Evolutionary conservation across 352 stramenopile genomes (phyloP).

Genomic region (Phytopythium montanum): DNA sequence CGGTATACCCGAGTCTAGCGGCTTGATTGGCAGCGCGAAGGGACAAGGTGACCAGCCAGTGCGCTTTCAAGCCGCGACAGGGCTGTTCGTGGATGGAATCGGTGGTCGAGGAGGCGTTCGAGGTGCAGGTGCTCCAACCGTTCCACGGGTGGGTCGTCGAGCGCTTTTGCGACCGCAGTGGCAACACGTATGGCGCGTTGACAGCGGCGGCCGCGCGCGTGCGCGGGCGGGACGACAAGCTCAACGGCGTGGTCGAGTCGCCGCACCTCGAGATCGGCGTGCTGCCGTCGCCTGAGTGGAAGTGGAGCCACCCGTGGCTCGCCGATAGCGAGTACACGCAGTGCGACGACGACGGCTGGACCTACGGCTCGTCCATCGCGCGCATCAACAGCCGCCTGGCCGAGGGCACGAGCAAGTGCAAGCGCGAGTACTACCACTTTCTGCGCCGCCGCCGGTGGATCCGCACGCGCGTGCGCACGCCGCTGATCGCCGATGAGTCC

Average conservation of each 20-base stretch:
- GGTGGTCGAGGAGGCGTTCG: conserved; percentile 79
- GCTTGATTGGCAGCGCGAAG: not conserved
- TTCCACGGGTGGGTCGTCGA: conserved; percentile 80
- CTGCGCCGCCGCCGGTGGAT: conserved; percentile 74
- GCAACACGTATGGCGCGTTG: conserved; percentile 63
- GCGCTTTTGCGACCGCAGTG: conserved; percentile 76
- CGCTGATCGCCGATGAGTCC: conserved; percentile 10
- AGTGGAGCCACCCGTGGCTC: conserved; percentile 81
- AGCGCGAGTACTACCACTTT: conserved; percentile 80
- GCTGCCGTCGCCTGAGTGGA: conserved; percentile 62
- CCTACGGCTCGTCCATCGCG: conserved; percentile 79
- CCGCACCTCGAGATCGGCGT: conserved; percentile 56
- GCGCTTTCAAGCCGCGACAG: not conserved
- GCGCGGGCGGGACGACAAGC: conserved; percentile 36
- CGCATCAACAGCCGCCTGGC: conserved; percentile 81
- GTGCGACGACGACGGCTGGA: conserved; percentile 84
- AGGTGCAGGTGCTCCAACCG: conserved; percentile 80
- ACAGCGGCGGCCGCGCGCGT: conserved; percentile 43
- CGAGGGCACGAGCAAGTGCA: conserved; percentile 69
- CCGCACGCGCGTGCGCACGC: conserved; percentile 66
- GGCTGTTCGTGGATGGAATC: conserved; percentile 42
- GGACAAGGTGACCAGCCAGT: not conserved
- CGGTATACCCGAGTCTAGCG: not conserved
- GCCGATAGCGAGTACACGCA: conserved; percentile 72
- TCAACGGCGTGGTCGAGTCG: conserved; percentile 39